A percentile compares a stretch with the other conserved stretches of the same genome.
Evolutionary conservation across 306 rosid genomes (phyloP).

Genomic region (Psophocarpus tetragonolobus): DNA sequence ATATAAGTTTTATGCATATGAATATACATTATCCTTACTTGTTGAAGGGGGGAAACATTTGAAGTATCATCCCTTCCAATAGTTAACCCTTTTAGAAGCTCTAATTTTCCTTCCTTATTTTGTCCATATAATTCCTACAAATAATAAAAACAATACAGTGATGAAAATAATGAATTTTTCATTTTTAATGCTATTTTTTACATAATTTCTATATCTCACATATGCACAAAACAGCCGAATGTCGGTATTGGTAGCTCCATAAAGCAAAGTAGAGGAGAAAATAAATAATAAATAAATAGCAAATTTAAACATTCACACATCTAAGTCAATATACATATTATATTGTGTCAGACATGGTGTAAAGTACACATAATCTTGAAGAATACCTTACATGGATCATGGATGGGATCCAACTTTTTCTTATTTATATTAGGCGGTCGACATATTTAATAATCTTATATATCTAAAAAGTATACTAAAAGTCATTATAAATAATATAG

Average conservation of each 20-base stretch:
- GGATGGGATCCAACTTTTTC: no score
- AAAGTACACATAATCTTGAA: no score
- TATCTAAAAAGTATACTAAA: no score
- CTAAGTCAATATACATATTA: no score
- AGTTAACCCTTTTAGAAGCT: slow-evolving; percentile 68
- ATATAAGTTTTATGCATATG: background rate
- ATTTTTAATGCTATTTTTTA: background rate
- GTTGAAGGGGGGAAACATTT: slow-evolving; percentile 59
- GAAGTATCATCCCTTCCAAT: slow-evolving; percentile 53
- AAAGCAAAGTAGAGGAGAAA: background rate
- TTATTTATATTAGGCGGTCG: no score
- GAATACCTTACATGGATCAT: no score
- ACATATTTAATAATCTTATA: no score
- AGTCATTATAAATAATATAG: no score
- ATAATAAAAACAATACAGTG: background rate
- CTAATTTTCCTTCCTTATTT: slow-evolving; percentile 72
- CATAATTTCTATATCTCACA: background rate
- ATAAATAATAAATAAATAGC: background rate
- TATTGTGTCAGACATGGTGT: no score
- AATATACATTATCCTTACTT: slow-evolving; percentile 36
- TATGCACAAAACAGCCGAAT: background rate
- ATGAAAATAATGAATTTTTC: background rate
- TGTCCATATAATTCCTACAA: slow-evolving; percentile 66
- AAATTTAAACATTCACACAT: background rate
- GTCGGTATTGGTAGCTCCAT: background rate